phyloP scores from a whole-genome alignment of 768 basidiomycete species.

The Lentinula detonsa region DNA sequence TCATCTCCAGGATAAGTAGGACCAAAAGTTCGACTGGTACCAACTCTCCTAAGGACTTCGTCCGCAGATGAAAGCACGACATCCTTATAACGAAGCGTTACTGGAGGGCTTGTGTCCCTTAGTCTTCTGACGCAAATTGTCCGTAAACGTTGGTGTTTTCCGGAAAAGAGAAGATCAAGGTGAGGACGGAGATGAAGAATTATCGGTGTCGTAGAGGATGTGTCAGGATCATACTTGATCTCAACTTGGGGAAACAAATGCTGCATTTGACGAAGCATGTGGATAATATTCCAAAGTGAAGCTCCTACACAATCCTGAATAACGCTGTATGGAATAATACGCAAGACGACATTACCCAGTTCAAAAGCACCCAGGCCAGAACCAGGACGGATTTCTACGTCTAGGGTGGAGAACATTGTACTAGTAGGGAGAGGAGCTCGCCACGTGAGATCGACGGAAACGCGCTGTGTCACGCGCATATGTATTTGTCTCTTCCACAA shows the following conservation, averaged over 20 bases:
- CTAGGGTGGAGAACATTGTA: slow-evolving; percentile 60
- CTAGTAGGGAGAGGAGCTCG: neutral
- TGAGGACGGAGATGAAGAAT: slow-evolving; percentile 77
- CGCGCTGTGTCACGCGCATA: neutral
- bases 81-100: slow-evolving; percentile 65
- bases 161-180: slow-evolving; percentile 81
- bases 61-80: slow-evolving; percentile 54
- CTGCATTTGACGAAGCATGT: slow-evolving; percentile 57
- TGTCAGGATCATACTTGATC: slow-evolving; percentile 74
- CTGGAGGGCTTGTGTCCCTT: slow-evolving; percentile 59
- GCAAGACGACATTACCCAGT: slow-evolving; percentile 39
- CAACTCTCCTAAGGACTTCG: slow-evolving; percentile 55
- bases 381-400: slow-evolving; percentile 74
- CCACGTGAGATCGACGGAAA: neutral
- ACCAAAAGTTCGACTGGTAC: slow-evolving; percentile 70
- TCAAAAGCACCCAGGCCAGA: slow-evolving; percentile 74
- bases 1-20: slow-evolving; percentile 78
- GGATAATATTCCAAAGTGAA: slow-evolving; percentile 75
- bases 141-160: slow-evolving; percentile 70
- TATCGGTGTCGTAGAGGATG: slow-evolving; percentile 64
- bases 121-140: slow-evolving; percentile 70
- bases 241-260: slow-evolving; percentile 77
- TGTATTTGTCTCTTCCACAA: neutral
- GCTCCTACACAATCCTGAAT: slow-evolving; percentile 38
- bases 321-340: slow-evolving; percentile 3